Percentiles rank a stretch among this genome's conserved stretches.
Evolutionary conservation across 2,329 filamentous ascomycete genomes (phyloP).

Genomic region (Ophiocordyceps camponoti-floridani): DNA sequence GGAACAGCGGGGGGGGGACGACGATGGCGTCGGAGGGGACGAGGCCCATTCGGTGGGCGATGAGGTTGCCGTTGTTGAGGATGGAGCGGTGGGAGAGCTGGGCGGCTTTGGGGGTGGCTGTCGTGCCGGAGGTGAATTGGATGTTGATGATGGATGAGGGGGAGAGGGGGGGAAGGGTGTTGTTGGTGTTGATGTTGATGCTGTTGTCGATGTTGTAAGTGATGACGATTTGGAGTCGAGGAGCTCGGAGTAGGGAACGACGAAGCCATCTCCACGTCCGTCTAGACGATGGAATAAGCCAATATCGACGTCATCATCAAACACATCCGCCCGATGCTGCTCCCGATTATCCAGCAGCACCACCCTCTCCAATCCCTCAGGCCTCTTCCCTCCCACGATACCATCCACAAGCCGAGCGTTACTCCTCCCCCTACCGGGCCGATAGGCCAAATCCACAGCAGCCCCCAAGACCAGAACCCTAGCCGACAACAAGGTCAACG

Average conservation of each 20-base stretch:
- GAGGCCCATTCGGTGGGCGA: slow-evolving; percentile 72
- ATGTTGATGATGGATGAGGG: slow-evolving; percentile 73
- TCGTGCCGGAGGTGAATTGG: slow-evolving; percentile 95
- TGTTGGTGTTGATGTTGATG: not conserved
- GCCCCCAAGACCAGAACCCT: slow-evolving; percentile 67
- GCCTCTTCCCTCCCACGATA: not conserved
- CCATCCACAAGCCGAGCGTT: slow-evolving; percentile 14
- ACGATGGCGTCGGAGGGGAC: slow-evolving; percentile 57
- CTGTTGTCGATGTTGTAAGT: not conserved
- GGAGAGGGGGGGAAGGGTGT: slow-evolving; percentile 15
- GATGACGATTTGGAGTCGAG: slow-evolving; percentile 5
- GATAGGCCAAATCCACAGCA: slow-evolving; percentile 67
- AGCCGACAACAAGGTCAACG: slow-evolving; percentile 56
- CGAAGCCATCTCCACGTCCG: not conserved
- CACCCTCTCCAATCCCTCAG: not conserved
- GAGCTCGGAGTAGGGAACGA: slow-evolving; percentile 19
- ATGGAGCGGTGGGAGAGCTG: slow-evolving; percentile 75
- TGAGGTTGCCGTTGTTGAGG: slow-evolving; percentile 77
- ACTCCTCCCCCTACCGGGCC: slow-evolving; percentile 32
- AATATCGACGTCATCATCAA: not conserved
- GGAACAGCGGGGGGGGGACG: slow-evolving; percentile 72
- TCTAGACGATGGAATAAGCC: not conserved
- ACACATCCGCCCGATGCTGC: not conserved
- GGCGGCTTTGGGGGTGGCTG: slow-evolving; percentile 76
- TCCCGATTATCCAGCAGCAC: not conserved